Evolutionary conservation across 805 yeast genomes (phyloP), one percentile per base, ranked within the genome.

Genomic region (Wickerhamomyces alni): DNA sequence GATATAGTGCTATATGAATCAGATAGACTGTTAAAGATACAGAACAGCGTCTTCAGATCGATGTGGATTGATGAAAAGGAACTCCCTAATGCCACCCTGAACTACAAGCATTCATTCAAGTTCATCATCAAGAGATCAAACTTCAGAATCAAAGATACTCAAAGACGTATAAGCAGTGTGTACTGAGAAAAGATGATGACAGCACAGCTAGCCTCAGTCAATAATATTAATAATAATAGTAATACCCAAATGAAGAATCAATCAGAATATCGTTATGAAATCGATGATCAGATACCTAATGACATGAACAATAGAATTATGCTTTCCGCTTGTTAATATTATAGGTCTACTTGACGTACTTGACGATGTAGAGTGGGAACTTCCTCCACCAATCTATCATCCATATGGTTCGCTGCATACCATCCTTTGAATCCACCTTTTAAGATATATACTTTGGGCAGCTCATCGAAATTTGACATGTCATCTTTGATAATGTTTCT

Each of bases 341-440:
- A n/a, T n/a, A n/a, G n/a, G n/a, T n/a, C n/a, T n/a, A n/a, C n/a
- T n/a, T n/a, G n/a, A n/a, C n/a, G n/a, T n/a, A n/a, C n/a, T n/a
- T n/a, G n/a, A n/a, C n/a, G n/a, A n/a, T n/a, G n/a, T n/a, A n/a
- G n/a, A n/a, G n/a, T n/a, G n/a, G n/a, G 9, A 21, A 21, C 9
- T 9, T 21, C 24, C 9, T 21, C 24, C 9, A 21, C 24, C 24
- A 51, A 22, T 1, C 15, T 18, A 1, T 37, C 30, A 29, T 40
- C 42, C 8, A 33, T 39, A 5, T 52, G 55, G 31, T 41, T 50
- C 17, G 42, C n/a, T 30, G 24, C 27, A 37, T 45, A 44, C 55
- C 55, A 54, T n/a, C n/a, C 13, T 35, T 50, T 48, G 12, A 54
- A 37, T 0, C 58, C 58, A 17, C 57, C 57, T 17, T 41, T 36